phyloP scores from a whole-genome alignment of 139 green algal species.

The Coelastrella sp. region DNA sequence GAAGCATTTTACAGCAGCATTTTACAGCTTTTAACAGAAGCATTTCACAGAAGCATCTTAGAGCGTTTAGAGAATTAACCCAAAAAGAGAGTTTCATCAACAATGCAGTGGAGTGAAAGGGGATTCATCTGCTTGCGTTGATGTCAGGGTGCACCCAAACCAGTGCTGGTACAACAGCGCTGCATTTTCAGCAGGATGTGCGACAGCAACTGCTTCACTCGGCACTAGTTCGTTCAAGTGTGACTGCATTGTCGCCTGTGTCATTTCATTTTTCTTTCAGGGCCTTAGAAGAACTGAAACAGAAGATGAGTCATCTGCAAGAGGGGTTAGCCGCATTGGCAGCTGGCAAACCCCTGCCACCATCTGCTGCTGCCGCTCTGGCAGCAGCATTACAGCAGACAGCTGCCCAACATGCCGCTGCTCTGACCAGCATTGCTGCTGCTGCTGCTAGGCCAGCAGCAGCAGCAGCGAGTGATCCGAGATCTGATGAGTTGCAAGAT shows the following conservation, averaged over 20 bases:
- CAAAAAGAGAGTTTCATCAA: no score
- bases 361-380: neutral
- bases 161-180: no score
- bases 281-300: constrained; percentile 6
- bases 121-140: no score
- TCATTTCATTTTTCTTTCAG: neutral
- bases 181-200: no score
- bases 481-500: constrained; percentile 9
- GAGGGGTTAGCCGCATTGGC: neutral
- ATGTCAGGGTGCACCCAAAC: no score
- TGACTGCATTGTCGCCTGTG: neutral
- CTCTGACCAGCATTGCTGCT: neutral
- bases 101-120: no score
- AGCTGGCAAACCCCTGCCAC: neutral
- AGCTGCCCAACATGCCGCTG: neutral
- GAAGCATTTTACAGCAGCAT: no score
- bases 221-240: neutral
- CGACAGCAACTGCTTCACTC: no score
- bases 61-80: no score
- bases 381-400: constrained; percentile 12
- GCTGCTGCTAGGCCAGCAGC: neutral
- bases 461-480: neutral
- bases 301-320: neutral
- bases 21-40: no score
- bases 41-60: no score